A percentile compares a stretch with the other conserved stretches of the same genome.
Conservation (phyloP, 108 stramenopile genomes). For the Nitzschia sp. region DNA sequence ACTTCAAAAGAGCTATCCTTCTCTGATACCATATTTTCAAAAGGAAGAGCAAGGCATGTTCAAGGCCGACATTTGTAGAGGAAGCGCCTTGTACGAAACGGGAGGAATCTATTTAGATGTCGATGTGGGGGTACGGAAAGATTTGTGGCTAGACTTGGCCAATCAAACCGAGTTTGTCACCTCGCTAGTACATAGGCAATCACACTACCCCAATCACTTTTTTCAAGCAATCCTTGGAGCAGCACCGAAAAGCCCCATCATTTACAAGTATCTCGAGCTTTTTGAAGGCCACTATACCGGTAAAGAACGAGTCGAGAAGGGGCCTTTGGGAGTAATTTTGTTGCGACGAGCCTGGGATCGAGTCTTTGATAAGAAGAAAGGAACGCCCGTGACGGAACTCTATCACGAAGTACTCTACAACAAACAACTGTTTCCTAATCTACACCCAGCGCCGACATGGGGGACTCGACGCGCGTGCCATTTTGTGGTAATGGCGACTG, state of each 20-base stretch:
- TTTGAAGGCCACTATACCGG: slow-evolving; percentile 71
- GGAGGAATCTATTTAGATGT: slow-evolving; percentile 86
- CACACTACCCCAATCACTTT: slow-evolving; percentile 64
- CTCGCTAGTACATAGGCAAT: slow-evolving; percentile 62
- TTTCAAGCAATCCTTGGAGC: slow-evolving; percentile 84
- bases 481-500: slow-evolving; percentile 63
- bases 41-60: slow-evolving; percentile 76
- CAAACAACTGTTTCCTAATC: slow-evolving; percentile 35
- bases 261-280: slow-evolving; percentile 68
- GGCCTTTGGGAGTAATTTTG: slow-evolving; percentile 73
- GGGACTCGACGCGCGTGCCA: slow-evolving; percentile 75
- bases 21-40: slow-evolving; percentile 50
- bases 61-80: slow-evolving; percentile 86
- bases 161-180: slow-evolving; percentile 65
- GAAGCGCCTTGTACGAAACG: slow-evolving; percentile 70
- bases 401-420: slow-evolving; percentile 75
- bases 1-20: slow-evolving; percentile 29
- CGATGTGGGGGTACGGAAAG: slow-evolving; percentile 67
- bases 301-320: slow-evolving; percentile 31
- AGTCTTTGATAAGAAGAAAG: slow-evolving; percentile 15
- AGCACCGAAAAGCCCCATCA: slow-evolving; percentile 46
- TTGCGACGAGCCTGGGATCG: slow-evolving; percentile 75
- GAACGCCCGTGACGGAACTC: slow-evolving; percentile 38
- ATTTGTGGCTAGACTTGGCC: slow-evolving; percentile 55
- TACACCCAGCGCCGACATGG: slow-evolving; percentile 55